Evolutionary conservation across 2,329 filamentous ascomycete species (phyloP).

Genomic region (Xylariaceae sp.): DNA sequence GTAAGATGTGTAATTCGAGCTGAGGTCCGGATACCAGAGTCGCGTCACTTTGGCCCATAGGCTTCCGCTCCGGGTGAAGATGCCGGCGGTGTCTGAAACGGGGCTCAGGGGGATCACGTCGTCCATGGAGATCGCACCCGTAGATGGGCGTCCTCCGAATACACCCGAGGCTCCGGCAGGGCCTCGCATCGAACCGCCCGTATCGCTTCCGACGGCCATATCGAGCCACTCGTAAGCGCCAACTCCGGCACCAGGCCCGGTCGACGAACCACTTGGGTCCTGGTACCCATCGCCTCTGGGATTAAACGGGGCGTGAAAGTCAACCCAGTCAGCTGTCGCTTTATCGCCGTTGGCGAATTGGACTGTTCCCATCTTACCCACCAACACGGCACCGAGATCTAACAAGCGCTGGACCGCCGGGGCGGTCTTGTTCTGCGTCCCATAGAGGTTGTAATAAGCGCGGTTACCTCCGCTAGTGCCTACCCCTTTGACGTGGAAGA

Average conservation of each 20-base stretch:
- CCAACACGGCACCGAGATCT: slow-evolving; percentile 60
- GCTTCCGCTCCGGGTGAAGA: slow-evolving; percentile 44
- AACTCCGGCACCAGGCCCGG: slow-evolving; percentile 43
- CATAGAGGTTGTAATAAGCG: slow-evolving; percentile 61
- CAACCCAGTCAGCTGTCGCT: slow-evolving; percentile 53
- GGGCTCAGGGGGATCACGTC: too few species aligned
- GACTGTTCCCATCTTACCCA: slow-evolving; percentile 51
- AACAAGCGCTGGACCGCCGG: slow-evolving; percentile 26
- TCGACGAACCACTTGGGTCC: slow-evolving; percentile 49
- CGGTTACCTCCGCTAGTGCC: slow-evolving; percentile 59
- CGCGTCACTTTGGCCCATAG: slow-evolving; percentile 38
- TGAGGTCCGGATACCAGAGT: background rate
- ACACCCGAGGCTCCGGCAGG: too few species aligned
- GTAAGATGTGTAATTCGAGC: background rate
- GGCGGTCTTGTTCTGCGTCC: slow-evolving; percentile 50
- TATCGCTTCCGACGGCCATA: slow-evolving; percentile 47
- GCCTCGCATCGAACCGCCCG: too few species aligned
- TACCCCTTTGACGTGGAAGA: slow-evolving; percentile 60
- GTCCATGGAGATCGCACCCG: too few species aligned
- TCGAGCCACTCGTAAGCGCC: slow-evolving; percentile 50
- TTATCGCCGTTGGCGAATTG: slow-evolving; percentile 49
- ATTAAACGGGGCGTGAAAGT: slow-evolving; percentile 48
- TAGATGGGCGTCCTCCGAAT: too few species aligned
- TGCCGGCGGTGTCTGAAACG: too few species aligned
- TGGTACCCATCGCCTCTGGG: slow-evolving; percentile 51